Conservation (phyloP, 148 eudicot species). For the Selenicereus undatus region DNA sequence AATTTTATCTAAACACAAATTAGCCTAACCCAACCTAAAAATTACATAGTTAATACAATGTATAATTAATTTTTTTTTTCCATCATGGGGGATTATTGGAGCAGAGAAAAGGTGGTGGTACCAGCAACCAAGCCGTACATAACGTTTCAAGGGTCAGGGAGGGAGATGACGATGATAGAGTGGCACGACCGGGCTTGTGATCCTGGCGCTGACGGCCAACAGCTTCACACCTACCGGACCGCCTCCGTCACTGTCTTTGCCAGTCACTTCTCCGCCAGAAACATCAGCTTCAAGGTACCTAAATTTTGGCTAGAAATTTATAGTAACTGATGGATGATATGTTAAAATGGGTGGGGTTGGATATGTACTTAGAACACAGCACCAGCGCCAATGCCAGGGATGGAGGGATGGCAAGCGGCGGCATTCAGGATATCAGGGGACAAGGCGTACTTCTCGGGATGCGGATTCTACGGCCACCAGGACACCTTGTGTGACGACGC, state of each 20-base stretch:
- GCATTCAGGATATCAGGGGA: constrained; percentile 93
- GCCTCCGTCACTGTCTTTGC: constrained; percentile 86
- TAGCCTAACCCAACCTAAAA: too few relatives aligned
- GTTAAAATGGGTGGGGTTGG: too few relatives aligned
- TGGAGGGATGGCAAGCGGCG: constrained; percentile 95
- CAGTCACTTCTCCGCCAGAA: constrained; percentile 71
- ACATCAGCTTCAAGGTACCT: constrained; percentile 83
- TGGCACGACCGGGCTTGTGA: constrained; percentile 96
- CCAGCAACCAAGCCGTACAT: constrained; percentile 73
- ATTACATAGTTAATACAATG: too few relatives aligned
- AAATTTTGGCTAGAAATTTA: too few relatives aligned
- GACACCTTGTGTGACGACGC: constrained; percentile 93
- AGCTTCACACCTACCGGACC: constrained; percentile 86
- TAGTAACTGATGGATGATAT: too few relatives aligned
- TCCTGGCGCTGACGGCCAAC: constrained; percentile 76
- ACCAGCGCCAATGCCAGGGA: constrained; percentile 87
- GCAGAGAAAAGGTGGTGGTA: constrained; percentile 92
- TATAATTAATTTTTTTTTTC: too few relatives aligned
- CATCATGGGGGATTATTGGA: too few relatives aligned
- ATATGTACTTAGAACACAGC: constrained; percentile 61
- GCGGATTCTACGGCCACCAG: constrained; percentile 94
- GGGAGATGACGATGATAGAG: constrained; percentile 68
- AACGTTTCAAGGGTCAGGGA: constrained; percentile 84
- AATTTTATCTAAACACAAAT: too few relatives aligned
- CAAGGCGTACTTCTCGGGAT: constrained; percentile 75